Base-by-base conservation (phyloP, 2,329 filamentous ascomycete species). In the Apiospora rasikravindrae region DNA sequence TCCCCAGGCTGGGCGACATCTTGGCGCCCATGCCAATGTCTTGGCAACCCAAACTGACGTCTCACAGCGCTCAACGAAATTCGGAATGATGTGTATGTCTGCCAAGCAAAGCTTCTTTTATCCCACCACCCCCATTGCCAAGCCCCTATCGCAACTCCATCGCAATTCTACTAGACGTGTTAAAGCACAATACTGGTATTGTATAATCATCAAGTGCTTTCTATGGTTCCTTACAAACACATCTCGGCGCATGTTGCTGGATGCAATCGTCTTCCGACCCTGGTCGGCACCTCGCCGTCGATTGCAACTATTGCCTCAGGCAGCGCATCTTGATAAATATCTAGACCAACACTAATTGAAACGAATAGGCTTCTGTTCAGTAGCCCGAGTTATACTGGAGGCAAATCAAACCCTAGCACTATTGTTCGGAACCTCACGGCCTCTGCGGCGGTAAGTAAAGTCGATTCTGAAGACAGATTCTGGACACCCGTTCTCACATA, bases 401-500 rank as follows among this genome's bases (percentile, higher is more conserved):
- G 83, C 70, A 83, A 83, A 73, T 86, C 85, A 29, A 81, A 87
- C 71, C 85, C 88, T 53, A 87, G 85, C 74, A 89, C 87, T 71
- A 84, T 89, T 73, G 84, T 90, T 75, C 83, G 84, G 74, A 90
- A 90, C 77, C 85, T 90, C 73, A 90, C 88, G 40, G 86, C 87
- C 64, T 79, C 88, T 72, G 86, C 87, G 77, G 88, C 87, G 77
- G 88, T 90, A 81, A 76, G 88, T 84, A n/a, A n/a, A 45, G 61
- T 69, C 57, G 16, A 70, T 72, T 75, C 76, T 78, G 72, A 57
- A 67, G 71, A n/a, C 13, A 45, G 2, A 26, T 47, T 29, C 72
- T 72, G 69, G 66, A 57, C 72, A 44, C 13, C 19, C 29, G 26
- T 64, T n/a, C 57, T 64, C 33, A 64, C 22, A 64, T n/a, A 37